phyloP scores from a whole-genome alignment of 2,329 filamentous ascomycete species.

The Xylaria multiplex region DNA sequence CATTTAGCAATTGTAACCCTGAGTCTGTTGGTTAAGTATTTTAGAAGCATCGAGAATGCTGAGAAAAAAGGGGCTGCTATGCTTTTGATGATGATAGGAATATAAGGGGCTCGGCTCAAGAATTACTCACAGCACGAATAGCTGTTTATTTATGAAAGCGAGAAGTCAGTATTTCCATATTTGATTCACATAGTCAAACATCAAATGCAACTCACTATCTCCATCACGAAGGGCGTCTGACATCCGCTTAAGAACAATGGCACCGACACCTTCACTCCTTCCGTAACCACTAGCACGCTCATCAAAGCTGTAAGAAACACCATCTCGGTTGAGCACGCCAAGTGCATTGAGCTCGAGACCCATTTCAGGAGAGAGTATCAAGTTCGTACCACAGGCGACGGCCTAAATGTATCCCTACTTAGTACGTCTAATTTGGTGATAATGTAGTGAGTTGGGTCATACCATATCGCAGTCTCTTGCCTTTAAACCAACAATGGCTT shows the following conservation, averaged over 20 bases:
- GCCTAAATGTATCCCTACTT: constrained; percentile 3
- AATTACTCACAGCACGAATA: constrained; percentile 20
- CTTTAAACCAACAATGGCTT: constrained; percentile 18
- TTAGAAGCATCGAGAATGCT: too few species aligned
- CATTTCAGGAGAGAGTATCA: constrained; percentile 23
- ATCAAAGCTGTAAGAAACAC: constrained; percentile 21
- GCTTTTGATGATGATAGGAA: too few species aligned
- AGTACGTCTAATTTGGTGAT: neutral
- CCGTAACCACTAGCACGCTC: constrained; percentile 21
- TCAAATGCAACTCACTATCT: constrained; percentile 10
- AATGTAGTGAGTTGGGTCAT: neutral
- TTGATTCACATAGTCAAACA: neutral
- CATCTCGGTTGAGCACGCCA: constrained; percentile 16
- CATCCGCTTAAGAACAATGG: constrained; percentile 21
- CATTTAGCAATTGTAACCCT: neutral
- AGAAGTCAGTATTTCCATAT: neutral
- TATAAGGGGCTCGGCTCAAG: neutral
- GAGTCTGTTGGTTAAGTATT: too few species aligned
- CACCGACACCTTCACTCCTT: constrained; percentile 22
- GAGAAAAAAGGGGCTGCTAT: too few species aligned
- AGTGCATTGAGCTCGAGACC: constrained; percentile 16
- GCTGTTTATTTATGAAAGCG: neutral
- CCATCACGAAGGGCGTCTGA: constrained; percentile 23
- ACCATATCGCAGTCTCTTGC: constrained; percentile 26
- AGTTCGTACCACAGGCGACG: constrained; percentile 15